Conservation (phyloP, 2,329 filamentous ascomycete species). For the Coccinonectria pachysandricola region DNA sequence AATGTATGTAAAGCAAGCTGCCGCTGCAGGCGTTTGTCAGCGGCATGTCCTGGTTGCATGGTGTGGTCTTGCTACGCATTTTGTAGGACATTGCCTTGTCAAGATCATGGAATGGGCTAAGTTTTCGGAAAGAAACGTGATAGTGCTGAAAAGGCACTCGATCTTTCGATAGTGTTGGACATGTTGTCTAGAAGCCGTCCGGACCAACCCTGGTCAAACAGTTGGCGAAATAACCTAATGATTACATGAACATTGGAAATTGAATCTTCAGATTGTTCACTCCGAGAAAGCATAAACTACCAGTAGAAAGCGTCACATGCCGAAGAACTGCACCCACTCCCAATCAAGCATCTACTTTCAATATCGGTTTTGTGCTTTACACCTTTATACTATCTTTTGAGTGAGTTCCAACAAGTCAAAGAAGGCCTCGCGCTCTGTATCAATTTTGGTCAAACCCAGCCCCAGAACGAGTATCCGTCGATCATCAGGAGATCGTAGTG, state of each 20-base stretch:
- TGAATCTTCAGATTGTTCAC: no score
- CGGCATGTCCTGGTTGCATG: no score
- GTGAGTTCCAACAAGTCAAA: slow-evolving; percentile 56
- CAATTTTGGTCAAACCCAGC: slow-evolving; percentile 43
- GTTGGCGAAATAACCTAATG: slow-evolving; percentile 19
- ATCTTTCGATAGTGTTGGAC: slow-evolving; percentile 13
- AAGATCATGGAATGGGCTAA: no score
- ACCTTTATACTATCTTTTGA: slow-evolving; percentile 40
- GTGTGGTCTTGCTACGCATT: no score
- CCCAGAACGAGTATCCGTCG: slow-evolving; percentile 51
- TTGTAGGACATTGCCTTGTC: no score
- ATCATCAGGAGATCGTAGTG: slow-evolving; percentile 57
- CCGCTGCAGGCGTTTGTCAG: no score
- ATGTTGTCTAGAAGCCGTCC: slow-evolving; percentile 13
- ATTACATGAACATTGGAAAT: slow-evolving; percentile 21
- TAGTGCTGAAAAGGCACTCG: slow-evolving; percentile 12
- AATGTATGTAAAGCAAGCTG: no score
- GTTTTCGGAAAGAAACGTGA: no score
- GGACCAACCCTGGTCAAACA: slow-evolving; percentile 12
- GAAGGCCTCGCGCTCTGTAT: slow-evolving; percentile 45
- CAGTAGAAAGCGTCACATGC: no score
- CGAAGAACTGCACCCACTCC: no score
- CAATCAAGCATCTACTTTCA: background rate
- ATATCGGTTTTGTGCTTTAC: background rate
- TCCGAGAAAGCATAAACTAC: no score